Base-by-base conservation (phyloP, 352 stramenopile genomes). In the Paralagenidium karlingii region DNA sequence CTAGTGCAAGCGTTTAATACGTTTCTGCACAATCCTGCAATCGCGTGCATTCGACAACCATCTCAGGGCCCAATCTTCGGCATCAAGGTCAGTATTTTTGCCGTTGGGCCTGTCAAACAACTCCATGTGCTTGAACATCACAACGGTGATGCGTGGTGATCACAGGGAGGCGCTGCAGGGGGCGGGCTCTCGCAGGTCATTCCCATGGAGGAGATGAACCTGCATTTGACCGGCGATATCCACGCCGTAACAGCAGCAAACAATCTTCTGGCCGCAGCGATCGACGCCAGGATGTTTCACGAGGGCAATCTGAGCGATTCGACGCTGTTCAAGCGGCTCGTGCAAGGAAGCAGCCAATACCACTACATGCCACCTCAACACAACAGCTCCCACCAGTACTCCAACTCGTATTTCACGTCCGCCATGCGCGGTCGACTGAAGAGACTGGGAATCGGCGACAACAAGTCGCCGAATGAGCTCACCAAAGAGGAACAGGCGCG, bases 191-290 rank as follows among this genome's bases (percentile, higher is more conserved):
- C 89, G 4, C 95, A 99, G 57, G 91, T 96, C 20, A 82, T 97
- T 20, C 75, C 74, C 5, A 89, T 88, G 95, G 95, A 99, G 55
- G 94, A 99, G 55, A 98, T 99, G 58, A 99, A 99, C 65, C 64
- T 99, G 50, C 96, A 99, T 54, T 53, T 99, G 33, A 99, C 96
- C 13, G 94, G 96, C 21, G 95, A 99, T 51, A 98, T 99, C 51
- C 95, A 99, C 46, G 95, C 95, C 19, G 96, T 99, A 51, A 97
- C 91, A 27, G 94, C 94, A 18, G 92, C 94, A 6, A 98, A 99
- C 68, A 99, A 99, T 60, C 53, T 99, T 22, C 57, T 99, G 27
- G 94, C 95, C 18, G 95, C 95, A 10, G 94, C 94, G 1, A 97
- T 99, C 50, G 95, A 99, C 36, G 97, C 94, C 21, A 68, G 95